Conservation (phyloP, 345 rosid species). For the Aquilaria malaccensis region DNA sequence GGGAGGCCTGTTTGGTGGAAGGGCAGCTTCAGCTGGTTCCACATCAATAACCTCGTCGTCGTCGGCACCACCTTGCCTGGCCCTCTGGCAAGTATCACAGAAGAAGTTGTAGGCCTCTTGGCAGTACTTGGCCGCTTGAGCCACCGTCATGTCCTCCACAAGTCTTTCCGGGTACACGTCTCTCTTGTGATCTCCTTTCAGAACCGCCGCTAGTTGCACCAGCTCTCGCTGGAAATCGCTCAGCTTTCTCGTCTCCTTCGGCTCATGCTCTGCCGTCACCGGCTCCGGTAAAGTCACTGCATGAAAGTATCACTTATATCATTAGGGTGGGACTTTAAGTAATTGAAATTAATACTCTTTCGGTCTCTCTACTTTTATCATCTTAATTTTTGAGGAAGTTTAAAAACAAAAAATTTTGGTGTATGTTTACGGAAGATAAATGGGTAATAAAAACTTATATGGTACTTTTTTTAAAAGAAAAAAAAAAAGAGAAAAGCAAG, state of each 20-base stretch:
- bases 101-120: slow-evolving; percentile 42
- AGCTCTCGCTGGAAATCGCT: slow-evolving; percentile 69
- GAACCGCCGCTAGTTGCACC: slow-evolving; percentile 50
- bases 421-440: too few relatives aligned
- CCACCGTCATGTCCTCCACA: slow-evolving; percentile 41
- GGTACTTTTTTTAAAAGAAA: too few relatives aligned
- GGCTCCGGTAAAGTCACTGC: slow-evolving; percentile 48
- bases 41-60: slow-evolving; percentile 30
- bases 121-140: slow-evolving; percentile 32
- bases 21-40: slow-evolving; percentile 12
- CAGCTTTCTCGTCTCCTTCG: slow-evolving; percentile 38
- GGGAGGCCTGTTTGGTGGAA: background rate
- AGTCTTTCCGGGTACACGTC: slow-evolving; percentile 41
- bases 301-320: background rate
- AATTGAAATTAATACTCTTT: background rate
- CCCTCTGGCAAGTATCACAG: slow-evolving; percentile 31
- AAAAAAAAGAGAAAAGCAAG: too few relatives aligned
- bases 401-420: too few relatives aligned
- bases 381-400: too few relatives aligned
- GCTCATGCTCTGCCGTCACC: slow-evolving; percentile 22
- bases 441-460: too few relatives aligned
- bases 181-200: slow-evolving; percentile 50
- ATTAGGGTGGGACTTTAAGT: too few relatives aligned
- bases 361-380: too few relatives aligned
- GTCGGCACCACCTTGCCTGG: slow-evolving; percentile 25